Percentiles rank a stretch among this genome's conserved stretches.
Conservation (phyloP, 2,329 filamentous ascomycete genomes). For the Cadophora malorum region DNA sequence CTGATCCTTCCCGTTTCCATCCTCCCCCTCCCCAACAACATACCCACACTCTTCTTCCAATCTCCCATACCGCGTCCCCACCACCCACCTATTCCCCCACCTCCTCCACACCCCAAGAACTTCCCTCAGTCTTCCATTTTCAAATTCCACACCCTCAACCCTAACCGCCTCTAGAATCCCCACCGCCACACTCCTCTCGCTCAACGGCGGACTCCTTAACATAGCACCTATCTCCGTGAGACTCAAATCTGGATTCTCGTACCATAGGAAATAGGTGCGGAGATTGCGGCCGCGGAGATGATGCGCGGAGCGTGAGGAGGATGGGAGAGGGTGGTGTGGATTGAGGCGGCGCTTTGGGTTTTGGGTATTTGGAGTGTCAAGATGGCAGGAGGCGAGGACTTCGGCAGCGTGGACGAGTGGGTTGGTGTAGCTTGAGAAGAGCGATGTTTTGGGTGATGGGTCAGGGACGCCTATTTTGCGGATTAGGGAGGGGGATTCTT, state of each 20-base stretch:
- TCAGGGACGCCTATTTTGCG: background rate
- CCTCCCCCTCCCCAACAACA: conserved; percentile 2
- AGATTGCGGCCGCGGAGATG: conserved; percentile 19
- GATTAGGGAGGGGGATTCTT: background rate
- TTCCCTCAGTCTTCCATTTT: conserved; percentile 54
- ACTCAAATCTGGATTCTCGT: conserved; percentile 55
- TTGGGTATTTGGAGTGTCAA: conserved; percentile 36
- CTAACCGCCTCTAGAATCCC: conserved; percentile 66
- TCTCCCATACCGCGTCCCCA: background rate
- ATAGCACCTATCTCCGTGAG: conserved; percentile 58
- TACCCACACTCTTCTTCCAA: conserved; percentile 18
- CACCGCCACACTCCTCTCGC: conserved; percentile 58
- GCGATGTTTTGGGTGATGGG: background rate
- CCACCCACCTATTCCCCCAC: conserved; percentile 17
- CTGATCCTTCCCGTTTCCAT: background rate
- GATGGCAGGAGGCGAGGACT: conserved; percentile 22
- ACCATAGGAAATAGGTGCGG: conserved; percentile 69
- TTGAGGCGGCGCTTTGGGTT: conserved; percentile 21
- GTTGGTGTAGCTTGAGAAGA: conserved; percentile 17
- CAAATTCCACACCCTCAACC: conserved; percentile 57
- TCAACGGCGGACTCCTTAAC: conserved; percentile 66
- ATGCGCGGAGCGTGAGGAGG: background rate
- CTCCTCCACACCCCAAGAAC: conserved; percentile 41
- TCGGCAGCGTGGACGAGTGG: conserved; percentile 13
- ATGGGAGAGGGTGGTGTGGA: conserved; percentile 29